Base-by-base conservation (phyloP, 441 rosid species). In the Codiaeum variegatum region DNA sequence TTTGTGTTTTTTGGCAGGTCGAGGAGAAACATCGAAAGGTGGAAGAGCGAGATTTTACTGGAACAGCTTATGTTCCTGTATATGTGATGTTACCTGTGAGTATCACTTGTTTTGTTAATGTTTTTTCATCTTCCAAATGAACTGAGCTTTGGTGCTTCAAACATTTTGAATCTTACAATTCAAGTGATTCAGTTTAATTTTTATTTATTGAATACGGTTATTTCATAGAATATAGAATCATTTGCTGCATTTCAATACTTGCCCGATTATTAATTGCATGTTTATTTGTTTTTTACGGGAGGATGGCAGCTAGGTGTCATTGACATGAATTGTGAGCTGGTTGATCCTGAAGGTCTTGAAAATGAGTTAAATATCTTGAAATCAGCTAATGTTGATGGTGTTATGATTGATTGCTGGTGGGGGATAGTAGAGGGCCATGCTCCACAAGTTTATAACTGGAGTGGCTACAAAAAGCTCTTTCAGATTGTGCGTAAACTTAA, bases 361-460 rank as follows among this genome's bases (percentile, higher is more conserved):
- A 89, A 87, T 79, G 89, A 90, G 75, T 82, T 96, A 59, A 84
- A 88, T 80, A 73, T 79, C 59, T 84, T 96, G 88, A 91, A 91
- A 78, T 84, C 97, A 64, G 80, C 86, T 72, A 86, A 87, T 63
- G 85, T 95, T 64, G 97, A 95, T 81, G 98, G 98, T 49, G 88
- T 93, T 67, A 87, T 88, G 87, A 88, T 89, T 77, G 96, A 95
- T 83, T 95, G 99, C 80, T 95, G 99, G 99, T 95, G 99, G 99
- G 98, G 99, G 75, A 90, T 95, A 80, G 99, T 90, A 47, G 99
- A 95, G 83, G 91, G 89, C 70, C 88, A 89, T 82, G 84, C 87
- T 70, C 98, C 99, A 3, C 97, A 78, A 78, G 97, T 87, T 55
- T 95, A 93, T 86, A 87, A 86, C 70, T 93, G 99, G 99, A 91